Percentiles rank a stretch among this genome's conserved stretches.
These are phyloP conservation scores for Calycina herbarum DNA, from an alignment of 2,329 filamentous ascomycete genomes.

Conservation along the genomic window DNA sequence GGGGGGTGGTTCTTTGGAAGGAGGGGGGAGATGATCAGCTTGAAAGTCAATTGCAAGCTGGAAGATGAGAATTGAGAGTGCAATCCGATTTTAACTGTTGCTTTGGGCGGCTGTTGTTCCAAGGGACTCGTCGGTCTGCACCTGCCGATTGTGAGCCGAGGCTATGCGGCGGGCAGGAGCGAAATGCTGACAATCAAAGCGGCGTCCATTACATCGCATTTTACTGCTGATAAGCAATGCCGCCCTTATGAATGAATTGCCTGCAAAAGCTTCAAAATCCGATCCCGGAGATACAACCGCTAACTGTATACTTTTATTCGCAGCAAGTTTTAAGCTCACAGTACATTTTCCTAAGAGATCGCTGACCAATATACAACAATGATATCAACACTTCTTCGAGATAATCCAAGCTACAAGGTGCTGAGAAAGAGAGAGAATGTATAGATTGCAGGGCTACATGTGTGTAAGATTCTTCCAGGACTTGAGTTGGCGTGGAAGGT, in stretches of 20 bases:
- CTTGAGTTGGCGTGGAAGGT: too few species aligned
- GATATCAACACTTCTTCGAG: too few species aligned
- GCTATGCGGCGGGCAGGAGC: neutral
- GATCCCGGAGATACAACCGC: neutral
- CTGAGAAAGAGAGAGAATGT: too few species aligned
- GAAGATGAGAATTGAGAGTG: conserved; percentile 3
- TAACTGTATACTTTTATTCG: too few species aligned
- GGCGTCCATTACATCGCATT: neutral
- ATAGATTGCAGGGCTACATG: too few species aligned
- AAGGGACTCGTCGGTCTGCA: conserved; percentile 7
- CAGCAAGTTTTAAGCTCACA: too few species aligned
- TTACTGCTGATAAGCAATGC: neutral
- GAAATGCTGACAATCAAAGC: neutral
- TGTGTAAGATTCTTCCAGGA: too few species aligned
- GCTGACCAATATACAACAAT: too few species aligned
- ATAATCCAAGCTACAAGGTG: too few species aligned
- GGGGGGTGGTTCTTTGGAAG: conserved; percentile 12
- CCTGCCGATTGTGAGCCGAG: conserved; percentile 2
- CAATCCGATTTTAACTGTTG: conserved; percentile 9
- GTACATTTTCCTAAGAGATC: too few species aligned
- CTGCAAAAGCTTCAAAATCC: neutral
- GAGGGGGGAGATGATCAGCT: conserved; percentile 17
- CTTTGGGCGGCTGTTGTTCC: neutral
- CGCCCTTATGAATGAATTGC: neutral
- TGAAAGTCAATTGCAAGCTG: conserved; percentile 4